Evolutionary conservation across 352 stramenopile species (phyloP), one percentile per base, ranked within the genome.

Genomic region (Nothophytophthora sp.): DNA sequence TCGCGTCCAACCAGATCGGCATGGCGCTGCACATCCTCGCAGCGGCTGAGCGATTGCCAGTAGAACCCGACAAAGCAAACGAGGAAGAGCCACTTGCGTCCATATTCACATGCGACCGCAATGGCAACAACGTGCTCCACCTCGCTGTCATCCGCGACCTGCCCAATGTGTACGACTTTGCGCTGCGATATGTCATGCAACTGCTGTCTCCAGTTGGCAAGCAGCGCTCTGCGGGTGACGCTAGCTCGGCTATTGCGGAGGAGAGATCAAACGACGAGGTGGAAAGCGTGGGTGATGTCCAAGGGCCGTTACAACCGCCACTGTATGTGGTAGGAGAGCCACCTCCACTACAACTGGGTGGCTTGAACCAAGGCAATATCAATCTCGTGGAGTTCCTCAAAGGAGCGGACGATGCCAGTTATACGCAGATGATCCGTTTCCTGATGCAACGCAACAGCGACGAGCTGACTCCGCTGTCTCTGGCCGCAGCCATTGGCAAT

Each of bases 51-150:
- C 53, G 27, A 20, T 33, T 72, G 8, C 65, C 64, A 28, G 47
- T 54, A n/a, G 46, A 47, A 11, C 4, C 35, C 7, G 20, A 13
- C 3, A 32, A 49, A 23, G 48, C 51, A 11, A 28, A 45, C 19
- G 54, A 50, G 3, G 37, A n/a, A 19, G 42, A 55, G 13, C 24
- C 23, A 7, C 25, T 46, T 28, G 52, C 46, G 9, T 73, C 68
- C 9, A 83, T 89, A 20, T 80, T 81, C 50, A 71, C 65, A 57
- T 77, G 62, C 33, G 78, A 89, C 50, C 49, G 43, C 0, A 60
- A 70, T n/a, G 78, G 73, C 19, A 89, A 86, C 63, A 86, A 84
- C 37, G 70, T 69, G 5, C 60, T 86, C 11, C 77, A 88, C 27
- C 49, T 88, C 16, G 70, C 73, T 22, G 75, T 86, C 12, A 61